Percentiles rank a stretch among this genome's conserved stretches.
Evolutionary conservation across 345 rosid genomes (phyloP).

Genomic region (Mangifera indica): DNA sequence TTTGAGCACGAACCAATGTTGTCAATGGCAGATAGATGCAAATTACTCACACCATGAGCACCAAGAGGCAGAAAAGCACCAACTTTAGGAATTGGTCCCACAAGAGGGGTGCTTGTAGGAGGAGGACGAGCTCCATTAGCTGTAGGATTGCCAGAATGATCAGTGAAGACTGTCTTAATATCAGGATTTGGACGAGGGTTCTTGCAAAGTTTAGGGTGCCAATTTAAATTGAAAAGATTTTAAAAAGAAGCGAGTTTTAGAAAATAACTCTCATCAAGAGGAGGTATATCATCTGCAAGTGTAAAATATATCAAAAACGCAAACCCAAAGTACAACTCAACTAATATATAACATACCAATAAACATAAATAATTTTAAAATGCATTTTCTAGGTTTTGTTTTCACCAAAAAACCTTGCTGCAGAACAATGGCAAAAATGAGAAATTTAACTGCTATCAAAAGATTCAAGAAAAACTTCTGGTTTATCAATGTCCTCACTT

Average conservation of each 20-base stretch:
- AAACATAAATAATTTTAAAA: not conserved
- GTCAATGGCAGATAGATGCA: conserved; percentile 11
- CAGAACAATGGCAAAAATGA: conserved; percentile 5
- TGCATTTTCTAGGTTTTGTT: not conserved
- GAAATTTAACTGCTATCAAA: conserved; percentile 4
- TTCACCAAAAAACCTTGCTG: not conserved
- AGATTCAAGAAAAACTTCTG: conserved; percentile 55
- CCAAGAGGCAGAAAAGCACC: conserved; percentile 65
- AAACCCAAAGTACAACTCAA: conserved; percentile 6
- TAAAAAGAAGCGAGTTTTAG: conserved; percentile 18
- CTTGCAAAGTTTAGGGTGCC: conserved; percentile 96
- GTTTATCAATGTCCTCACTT: conserved; percentile 76
- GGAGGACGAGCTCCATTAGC: conserved; percentile 76
- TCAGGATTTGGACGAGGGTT: conserved; percentile 91
- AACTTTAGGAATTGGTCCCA: conserved; percentile 70
- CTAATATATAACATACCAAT: not conserved
- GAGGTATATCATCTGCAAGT: conserved; percentile 7
- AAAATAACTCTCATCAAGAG: not conserved
- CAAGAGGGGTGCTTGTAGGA: conserved; percentile 55
- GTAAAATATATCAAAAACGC: not conserved
- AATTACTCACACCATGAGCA: conserved; percentile 64
- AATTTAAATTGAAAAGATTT: conserved; percentile 61
- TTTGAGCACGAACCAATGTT: conserved; percentile 9
- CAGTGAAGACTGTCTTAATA: conserved; percentile 80
- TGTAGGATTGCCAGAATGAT: conserved; percentile 62